Evolutionary conservation across 2,329 filamentous ascomycete species (phyloP).

Genomic region (Aspergillus texensis): DNA sequence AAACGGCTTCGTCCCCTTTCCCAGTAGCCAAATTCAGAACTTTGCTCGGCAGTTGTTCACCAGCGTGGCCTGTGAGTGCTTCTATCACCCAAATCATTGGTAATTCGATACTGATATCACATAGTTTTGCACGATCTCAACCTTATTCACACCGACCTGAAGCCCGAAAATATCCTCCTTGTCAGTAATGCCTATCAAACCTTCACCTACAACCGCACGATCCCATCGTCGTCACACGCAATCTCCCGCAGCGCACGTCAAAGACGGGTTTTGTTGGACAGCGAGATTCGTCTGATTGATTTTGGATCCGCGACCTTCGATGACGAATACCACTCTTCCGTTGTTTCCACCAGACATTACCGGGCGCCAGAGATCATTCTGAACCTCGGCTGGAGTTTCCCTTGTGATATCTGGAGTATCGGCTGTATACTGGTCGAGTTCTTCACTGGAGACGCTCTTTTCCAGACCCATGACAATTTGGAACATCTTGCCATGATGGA

Average conservation of each 20-base stretch:
- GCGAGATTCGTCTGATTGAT: slow-evolving; percentile 68
- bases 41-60: slow-evolving; percentile 95
- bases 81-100: neutral
- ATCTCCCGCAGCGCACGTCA: slow-evolving; percentile 62
- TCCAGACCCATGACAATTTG: slow-evolving; percentile 69
- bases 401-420: slow-evolving; percentile 71
- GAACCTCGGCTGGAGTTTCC: slow-evolving; percentile 68
- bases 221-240: slow-evolving; percentile 65
- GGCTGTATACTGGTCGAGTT: slow-evolving; percentile 70
- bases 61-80: slow-evolving; percentile 88
- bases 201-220: slow-evolving; percentile 69
- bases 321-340: slow-evolving; percentile 69
- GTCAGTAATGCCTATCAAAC: slow-evolving; percentile 68
- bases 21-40: slow-evolving; percentile 96
- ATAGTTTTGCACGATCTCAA: slow-evolving; percentile 93
- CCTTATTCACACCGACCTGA: slow-evolving; percentile 85
- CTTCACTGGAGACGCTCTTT: slow-evolving; percentile 68
- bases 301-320: slow-evolving; percentile 70
- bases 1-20: slow-evolving; percentile 94
- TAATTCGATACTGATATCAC: slow-evolving; percentile 29
- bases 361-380: slow-evolving; percentile 69
- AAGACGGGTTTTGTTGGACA: slow-evolving; percentile 64
- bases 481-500: slow-evolving; percentile 74
- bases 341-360: slow-evolving; percentile 68
- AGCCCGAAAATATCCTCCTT: slow-evolving; percentile 69